Evolutionary conservation across 192 early-diverging fungal genomes (phyloP), one percentile per base, ranked within the genome.

Genomic region (Kappamyces sp.): DNA sequence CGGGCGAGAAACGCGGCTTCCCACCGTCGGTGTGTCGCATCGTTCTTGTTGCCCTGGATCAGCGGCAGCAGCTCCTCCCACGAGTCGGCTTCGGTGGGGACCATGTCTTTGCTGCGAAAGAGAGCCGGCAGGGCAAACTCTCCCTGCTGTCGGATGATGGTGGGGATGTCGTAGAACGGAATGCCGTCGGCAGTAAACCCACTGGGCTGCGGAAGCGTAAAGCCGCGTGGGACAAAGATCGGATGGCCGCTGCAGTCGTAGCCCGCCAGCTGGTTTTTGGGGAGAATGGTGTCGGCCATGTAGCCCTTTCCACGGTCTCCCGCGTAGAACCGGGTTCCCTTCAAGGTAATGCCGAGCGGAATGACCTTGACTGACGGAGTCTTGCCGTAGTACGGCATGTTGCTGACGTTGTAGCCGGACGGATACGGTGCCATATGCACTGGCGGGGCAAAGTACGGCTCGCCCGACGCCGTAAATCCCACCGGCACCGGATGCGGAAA

Each of bases 101-200:
- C 13, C 2, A 43, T 2, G 38, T 2, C 2, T 12, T 32, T 34
- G 38, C 46, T 47, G 7, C 38, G 32, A 13, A 59, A 59, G 2
- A 46, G 62, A n/a, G 63, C 36, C 1, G 74, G 72, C 3, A 76
- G 48, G 5, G 73, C 62, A 69, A 81, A 72, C 1, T 70, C 63
- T 31, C 79, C 79, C 8, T 66, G 73, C 40, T 75, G 74, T 40
- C 71, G 70, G 62, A 82, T 65, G 31, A 83, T 43, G 2, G 75
- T 64, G 6, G 74, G 68, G 36, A 83, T 70, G 51, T 84, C 82
- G 64, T 82, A 84, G 59, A 71, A 84, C 2, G 76, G 66, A 40
- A 84, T 79, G 5, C 82, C 82, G 47, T 82, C 76, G 3, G 67
- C 39, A 6, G 82, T 84, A 54, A 71, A 84, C 2, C 82, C 82